Evolutionary conservation across 163 green algal genomes (phyloP).

Genomic region (Chlorella variabilis): DNA sequence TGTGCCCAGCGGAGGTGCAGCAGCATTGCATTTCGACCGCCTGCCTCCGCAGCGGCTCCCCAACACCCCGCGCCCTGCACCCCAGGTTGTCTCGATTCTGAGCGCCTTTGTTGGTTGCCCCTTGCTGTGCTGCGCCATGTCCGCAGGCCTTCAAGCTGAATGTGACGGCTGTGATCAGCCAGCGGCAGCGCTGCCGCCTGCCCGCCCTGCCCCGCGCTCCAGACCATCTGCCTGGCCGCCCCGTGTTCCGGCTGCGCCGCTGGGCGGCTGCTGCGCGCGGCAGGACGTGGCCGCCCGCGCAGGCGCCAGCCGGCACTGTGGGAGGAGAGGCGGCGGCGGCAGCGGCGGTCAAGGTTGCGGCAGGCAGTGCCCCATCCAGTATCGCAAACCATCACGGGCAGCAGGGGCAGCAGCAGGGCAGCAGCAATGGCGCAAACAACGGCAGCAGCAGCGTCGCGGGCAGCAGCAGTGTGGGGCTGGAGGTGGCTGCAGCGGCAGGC

Average conservation of each 20-base stretch:
- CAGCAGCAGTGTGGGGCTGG: background rate
- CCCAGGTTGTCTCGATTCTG: no score
- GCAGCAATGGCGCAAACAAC: no score
- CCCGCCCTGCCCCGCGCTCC: slow-evolving; percentile 3
- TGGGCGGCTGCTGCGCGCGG: slow-evolving; percentile 35
- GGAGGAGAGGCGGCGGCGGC: background rate
- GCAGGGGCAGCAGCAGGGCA: slow-evolving; percentile 2
- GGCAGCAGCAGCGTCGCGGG: background rate
- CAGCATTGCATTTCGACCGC: no score
- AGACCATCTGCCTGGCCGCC: slow-evolving; percentile 44
- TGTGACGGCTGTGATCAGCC: slow-evolving; percentile 32
- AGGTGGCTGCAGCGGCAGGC: background rate
- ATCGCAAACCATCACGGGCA: background rate
- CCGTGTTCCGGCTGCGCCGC: slow-evolving; percentile 41
- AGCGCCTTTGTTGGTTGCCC: no score
- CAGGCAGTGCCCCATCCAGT: background rate
- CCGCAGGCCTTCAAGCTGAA: slow-evolving; percentile 36
- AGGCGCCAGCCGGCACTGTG: background rate
- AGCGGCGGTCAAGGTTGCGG: background rate
- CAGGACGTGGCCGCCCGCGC: background rate
- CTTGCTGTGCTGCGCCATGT: no score
- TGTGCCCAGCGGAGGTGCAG: no score
- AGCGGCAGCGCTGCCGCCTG: slow-evolving; percentile 18
- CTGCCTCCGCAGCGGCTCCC: no score
- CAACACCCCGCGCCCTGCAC: no score